Percentiles rank a stretch among this genome's conserved stretches.
Evolutionary conservation across 805 yeast genomes (phyloP).

Genomic region (Kuraishia cidri): DNA sequence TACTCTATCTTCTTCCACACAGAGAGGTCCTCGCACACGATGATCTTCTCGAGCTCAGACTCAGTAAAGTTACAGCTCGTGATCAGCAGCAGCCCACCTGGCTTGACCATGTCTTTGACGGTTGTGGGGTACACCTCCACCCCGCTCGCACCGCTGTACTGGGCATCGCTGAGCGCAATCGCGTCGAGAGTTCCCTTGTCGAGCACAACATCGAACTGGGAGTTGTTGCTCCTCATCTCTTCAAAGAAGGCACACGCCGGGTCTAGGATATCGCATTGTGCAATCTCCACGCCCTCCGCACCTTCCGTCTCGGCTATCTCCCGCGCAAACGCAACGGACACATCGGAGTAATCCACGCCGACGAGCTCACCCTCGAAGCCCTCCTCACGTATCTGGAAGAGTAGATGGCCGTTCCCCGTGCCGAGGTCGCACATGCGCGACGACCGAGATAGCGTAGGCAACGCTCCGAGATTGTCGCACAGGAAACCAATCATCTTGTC

Average conservation of each 20-base stretch:
- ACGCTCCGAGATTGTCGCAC: conserved; percentile 33
- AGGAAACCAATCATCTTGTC: conserved; percentile 70
- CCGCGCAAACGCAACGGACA: conserved; percentile 70
- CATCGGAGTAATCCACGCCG: conserved; percentile 84
- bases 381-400: conserved; percentile 62
- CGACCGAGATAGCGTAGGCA: conserved; percentile 14
- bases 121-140: conserved; percentile 55
- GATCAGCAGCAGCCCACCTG: conserved; percentile 56
- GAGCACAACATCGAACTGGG: conserved; percentile 58
- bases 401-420: conserved; percentile 91
- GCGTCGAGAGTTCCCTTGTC: conserved; percentile 98
- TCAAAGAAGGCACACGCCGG: conserved; percentile 22
- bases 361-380: conserved; percentile 47
- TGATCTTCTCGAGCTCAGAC: conserved; percentile 52
- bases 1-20: conserved; percentile 65
- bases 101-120: conserved; percentile 45
- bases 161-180: conserved; percentile 70
- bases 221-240: too few relatives aligned
- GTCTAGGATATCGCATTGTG: conserved; percentile 61
- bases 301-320: conserved; percentile 38
- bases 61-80: conserved; percentile 95
- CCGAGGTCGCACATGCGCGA: conserved; percentile 68
- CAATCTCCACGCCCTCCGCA: conserved; percentile 36
- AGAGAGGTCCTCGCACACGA: conserved; percentile 32
- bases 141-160: conserved; percentile 35